Base-by-base conservation (phyloP, 805 yeast species). In the Kazachstania africana region DNA sequence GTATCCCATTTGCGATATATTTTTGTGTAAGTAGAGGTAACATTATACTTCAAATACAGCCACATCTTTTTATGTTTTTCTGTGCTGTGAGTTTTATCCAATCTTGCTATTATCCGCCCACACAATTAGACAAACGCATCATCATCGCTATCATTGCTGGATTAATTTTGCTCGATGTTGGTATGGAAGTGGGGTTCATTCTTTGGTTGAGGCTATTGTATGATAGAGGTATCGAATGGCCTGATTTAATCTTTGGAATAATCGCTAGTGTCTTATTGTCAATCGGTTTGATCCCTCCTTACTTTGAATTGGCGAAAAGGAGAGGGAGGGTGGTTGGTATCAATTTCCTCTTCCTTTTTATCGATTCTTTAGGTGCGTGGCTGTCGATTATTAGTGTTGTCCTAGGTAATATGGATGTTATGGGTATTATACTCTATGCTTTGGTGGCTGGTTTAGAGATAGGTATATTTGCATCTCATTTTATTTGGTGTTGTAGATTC, bases 271-370 rank as follows among this genome's bases (percentile, higher is more conserved):
- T 87, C 0, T 50, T 82, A 13, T 59, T 88, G 6, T 91, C 80
- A 0, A 49, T 68, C 3, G 97, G 97, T 0, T 63, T 88, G 22
- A 40, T 88, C 0, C 96, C 96, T 0, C 95, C 96, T 4, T 88
- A 87, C 51, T 75, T 73, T 43, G 96, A 88, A 52, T 59, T 88
- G 16, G 68, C 74, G 20, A 81, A 83, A 47, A 65, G 95, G 40
- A 55, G 71, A 31, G 96, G 96, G 2, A 60, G 79, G 22, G 96
- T 88, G 3, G 74, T 85, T 3, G 97, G 97, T 0, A 78, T 88
- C 47, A 85, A 85, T 50, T 85, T 88, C 47, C 42, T 79, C 3
- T 88, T 88, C 40, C 62, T 88, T 36, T 46, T 65, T 4, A 58
- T 87, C 59, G 96, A 88, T 52, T 70, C 81, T 4, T 39, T 70